Percentiles rank a stretch among this genome's conserved stretches.
These are phyloP conservation scores for Mycena alexandri DNA, from an alignment of 768 basidiomycete genomes.

Conservation along the genomic window DNA sequence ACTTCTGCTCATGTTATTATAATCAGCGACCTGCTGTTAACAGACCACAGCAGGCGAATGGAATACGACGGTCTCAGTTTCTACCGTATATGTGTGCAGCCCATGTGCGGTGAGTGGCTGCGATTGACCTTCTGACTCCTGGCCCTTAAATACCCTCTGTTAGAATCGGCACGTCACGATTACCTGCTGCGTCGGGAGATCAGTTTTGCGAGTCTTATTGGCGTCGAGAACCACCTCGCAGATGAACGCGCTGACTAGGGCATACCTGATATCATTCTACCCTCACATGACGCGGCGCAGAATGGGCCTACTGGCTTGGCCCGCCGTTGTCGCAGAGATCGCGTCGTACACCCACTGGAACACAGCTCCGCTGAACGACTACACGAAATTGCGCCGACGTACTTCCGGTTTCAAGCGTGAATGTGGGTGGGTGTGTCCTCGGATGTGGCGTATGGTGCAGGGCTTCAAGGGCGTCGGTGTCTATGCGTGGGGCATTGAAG, in stretches of 20 bases:
- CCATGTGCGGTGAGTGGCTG: too few species aligned
- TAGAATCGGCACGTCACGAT: conserved; percentile 1
- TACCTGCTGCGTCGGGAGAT: neutral
- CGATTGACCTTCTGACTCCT: too few species aligned
- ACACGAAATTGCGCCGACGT: too few species aligned
- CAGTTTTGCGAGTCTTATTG: too few species aligned
- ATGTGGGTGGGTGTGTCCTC: neutral
- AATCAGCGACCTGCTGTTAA: too few species aligned
- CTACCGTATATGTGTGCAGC: too few species aligned
- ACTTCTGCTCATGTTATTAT: too few species aligned
- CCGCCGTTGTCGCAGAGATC: neutral
- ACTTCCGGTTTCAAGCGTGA: neutral
- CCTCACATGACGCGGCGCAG: neutral
- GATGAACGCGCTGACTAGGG: neutral
- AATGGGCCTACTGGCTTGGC: neutral
- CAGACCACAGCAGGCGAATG: too few species aligned
- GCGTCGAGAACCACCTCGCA: neutral
- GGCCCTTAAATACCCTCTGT: too few species aligned
- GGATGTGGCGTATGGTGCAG: neutral
- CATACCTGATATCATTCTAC: neutral
- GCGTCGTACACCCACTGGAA: neutral
- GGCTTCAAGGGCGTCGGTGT: neutral
- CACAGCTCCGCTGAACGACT: neutral
- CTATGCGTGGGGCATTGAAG: neutral
- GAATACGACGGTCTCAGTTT: too few species aligned